Evolutionary conservation across 176 grass and related monocot species (phyloP).

Genomic region (Tillandsia leiboldiana): DNA sequence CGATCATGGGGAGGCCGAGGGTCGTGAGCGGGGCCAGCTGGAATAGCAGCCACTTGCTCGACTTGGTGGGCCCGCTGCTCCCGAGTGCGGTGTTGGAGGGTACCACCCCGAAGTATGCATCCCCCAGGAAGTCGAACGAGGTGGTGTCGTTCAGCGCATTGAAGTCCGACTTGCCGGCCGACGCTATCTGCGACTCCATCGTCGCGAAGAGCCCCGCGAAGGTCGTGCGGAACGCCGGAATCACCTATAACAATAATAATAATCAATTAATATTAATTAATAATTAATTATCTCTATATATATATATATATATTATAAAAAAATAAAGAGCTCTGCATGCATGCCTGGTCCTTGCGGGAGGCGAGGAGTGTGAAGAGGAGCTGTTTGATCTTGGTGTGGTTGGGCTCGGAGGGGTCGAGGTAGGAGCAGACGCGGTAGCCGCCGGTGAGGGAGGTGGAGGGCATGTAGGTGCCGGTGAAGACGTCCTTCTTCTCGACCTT

Average conservation of each 20-base stretch:
- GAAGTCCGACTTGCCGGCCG: conserved; percentile 34
- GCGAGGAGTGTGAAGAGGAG: conserved; percentile 44
- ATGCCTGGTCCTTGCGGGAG: conserved; percentile 36
- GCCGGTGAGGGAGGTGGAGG: conserved; percentile 52
- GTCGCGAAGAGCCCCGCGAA: conserved; percentile 39
- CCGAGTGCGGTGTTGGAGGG: conserved; percentile 27
- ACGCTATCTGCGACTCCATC: conserved; percentile 36
- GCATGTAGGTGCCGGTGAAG: conserved; percentile 64
- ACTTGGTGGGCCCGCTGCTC: conserved; percentile 21
- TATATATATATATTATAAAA: no score
- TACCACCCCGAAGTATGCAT: conserved; percentile 51
- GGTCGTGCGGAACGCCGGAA: conserved; percentile 45
- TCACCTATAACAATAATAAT: background rate
- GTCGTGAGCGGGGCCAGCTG: conserved; percentile 43
- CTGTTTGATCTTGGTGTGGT: conserved; percentile 56
- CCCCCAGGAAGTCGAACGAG: conserved; percentile 58
- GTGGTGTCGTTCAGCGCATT: conserved; percentile 51
- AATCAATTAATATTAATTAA: no score
- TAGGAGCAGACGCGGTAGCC: conserved; percentile 63
- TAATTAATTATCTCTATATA: no score
- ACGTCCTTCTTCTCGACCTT: conserved; percentile 69
- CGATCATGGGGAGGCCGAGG: conserved; percentile 34
- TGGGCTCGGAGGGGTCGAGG: conserved; percentile 60
- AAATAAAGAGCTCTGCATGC: no score
- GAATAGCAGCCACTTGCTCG: conserved; percentile 47